Evolutionary conservation across 179 eudicot genomes (phyloP).

Genomic region (Nepenthes alata): DNA sequence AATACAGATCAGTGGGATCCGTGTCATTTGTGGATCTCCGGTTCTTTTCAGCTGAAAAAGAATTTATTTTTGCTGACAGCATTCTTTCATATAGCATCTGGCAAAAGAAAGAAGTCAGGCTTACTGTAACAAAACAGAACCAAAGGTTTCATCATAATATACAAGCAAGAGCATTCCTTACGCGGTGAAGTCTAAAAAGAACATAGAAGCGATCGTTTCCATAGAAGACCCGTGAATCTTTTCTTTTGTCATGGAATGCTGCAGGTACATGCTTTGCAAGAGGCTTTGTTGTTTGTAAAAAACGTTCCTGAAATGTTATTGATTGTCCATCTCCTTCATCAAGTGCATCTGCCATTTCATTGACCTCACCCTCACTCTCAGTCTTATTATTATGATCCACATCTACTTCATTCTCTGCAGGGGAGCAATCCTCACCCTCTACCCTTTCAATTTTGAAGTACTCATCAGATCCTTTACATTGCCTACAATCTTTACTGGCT

Average conservation of each 20-base stretch:
- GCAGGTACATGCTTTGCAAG: constrained; percentile 40
- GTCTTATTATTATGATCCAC: constrained; percentile 42
- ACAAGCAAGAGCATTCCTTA: constrained; percentile 18
- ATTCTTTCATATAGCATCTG: constrained; percentile 82
- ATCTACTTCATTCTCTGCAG: constrained; percentile 41
- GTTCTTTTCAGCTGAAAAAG: constrained; percentile 42
- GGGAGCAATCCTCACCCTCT: constrained; percentile 53
- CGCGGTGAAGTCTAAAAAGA: constrained; percentile 83
- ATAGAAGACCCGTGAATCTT: constrained; percentile 51
- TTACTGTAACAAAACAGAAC: background rate
- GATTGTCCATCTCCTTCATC: constrained; percentile 41
- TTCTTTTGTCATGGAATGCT: constrained; percentile 23
- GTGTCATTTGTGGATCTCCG: constrained; percentile 58
- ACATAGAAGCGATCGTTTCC: constrained; percentile 82
- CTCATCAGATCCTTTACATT: constrained; percentile 25
- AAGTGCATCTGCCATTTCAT: constrained; percentile 42
- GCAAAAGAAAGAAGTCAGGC: background rate
- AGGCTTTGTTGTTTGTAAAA: constrained; percentile 55
- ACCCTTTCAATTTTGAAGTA: constrained; percentile 26
- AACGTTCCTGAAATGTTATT: constrained; percentile 38
- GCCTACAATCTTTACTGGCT: constrained; percentile 11
- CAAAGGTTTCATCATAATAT: constrained; percentile 6
- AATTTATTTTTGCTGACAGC: constrained; percentile 56
- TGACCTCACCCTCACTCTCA: constrained; percentile 80
- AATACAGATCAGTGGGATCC: constrained; percentile 46